phyloP scores from a whole-genome alignment of 2,329 filamentous ascomycete species.

The Lasiodiplodia hormozganensis region DNA sequence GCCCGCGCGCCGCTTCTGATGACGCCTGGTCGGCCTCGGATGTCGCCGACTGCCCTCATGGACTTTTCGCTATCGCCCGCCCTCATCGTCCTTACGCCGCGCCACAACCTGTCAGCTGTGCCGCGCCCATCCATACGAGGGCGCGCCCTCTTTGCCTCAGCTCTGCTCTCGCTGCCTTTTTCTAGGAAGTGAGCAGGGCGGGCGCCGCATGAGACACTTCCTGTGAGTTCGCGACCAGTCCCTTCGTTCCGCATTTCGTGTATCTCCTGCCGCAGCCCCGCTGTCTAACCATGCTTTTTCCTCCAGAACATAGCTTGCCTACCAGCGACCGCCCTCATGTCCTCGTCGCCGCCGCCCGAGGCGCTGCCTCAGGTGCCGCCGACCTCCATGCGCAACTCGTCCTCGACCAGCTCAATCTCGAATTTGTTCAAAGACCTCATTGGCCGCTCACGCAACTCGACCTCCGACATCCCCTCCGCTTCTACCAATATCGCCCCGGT shows the following conservation, averaged over 20 bases:
- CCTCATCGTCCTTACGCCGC: conserved; percentile 10
- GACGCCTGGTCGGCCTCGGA: conserved; percentile 14
- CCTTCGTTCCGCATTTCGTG: neutral
- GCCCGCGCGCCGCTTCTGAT: conserved; percentile 4
- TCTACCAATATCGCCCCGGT: conserved; percentile 21
- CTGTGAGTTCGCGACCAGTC: conserved; percentile 4
- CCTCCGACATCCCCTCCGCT: conserved; percentile 12
- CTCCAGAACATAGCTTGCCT: neutral
- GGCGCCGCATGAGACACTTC: conserved; percentile 8
- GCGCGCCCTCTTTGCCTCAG: conserved; percentile 13
- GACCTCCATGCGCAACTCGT: conserved; percentile 20
- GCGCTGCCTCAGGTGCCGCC: conserved; percentile 22
- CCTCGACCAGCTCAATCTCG: conserved; percentile 26
- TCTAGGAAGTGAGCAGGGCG: conserved; percentile 16
- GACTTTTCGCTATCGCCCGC: conserved; percentile 24
- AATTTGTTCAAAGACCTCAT: conserved; percentile 27
- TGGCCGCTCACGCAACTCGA: conserved; percentile 18
- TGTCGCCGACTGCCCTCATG: conserved; percentile 26
- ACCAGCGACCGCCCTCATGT: conserved; percentile 3
- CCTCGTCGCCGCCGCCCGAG: conserved; percentile 26
- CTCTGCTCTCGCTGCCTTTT: conserved; percentile 17
- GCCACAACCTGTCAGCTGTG: conserved; percentile 3
- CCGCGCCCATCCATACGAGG: neutral
- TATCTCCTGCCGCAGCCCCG: neutral
- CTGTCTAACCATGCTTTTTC: neutral